Evolutionary conservation across 441 rosid genomes (phyloP).

Genomic region (Erysimum pusillum): DNA sequence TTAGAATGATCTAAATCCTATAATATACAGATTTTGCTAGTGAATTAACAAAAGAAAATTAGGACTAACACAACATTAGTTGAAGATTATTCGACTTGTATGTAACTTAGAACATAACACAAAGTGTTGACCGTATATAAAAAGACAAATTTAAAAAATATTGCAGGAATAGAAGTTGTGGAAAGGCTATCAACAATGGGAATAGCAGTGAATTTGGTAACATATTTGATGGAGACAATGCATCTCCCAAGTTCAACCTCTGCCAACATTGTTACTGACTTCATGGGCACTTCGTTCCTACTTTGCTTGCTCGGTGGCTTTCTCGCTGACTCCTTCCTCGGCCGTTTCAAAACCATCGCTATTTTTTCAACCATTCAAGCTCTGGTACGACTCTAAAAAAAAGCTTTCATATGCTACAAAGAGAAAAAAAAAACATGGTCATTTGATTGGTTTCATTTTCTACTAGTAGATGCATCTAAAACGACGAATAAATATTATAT

Average conservation of each 20-base stretch:
- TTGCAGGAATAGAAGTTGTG: constrained; percentile 75
- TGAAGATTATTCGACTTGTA: constrained; percentile 8
- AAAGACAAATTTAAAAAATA: neutral
- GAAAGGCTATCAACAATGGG: constrained; percentile 98
- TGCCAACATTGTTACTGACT: constrained; percentile 85
- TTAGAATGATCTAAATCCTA: neutral
- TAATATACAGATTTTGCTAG: neutral
- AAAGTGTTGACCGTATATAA: neutral
- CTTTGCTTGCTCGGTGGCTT: constrained; percentile 89
- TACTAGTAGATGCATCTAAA: neutral
- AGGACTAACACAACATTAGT: neutral
- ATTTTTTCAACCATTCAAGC: constrained; percentile 75
- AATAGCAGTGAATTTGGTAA: constrained; percentile 93
- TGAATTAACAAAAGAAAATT: neutral
- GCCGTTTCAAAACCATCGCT: constrained; percentile 79
- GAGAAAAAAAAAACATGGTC: neutral
- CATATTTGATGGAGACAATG: constrained; percentile 80
- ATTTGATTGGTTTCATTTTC: neutral
- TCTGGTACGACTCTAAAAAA: constrained; percentile 49
- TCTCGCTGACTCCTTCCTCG: constrained; percentile 89
- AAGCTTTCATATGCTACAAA: neutral
- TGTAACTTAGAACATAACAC: neutral
- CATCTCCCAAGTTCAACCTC: constrained; percentile 86
- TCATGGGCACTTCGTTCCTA: constrained; percentile 87
- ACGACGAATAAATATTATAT: neutral